phyloP scores from a whole-genome alignment of 768 basidiomycete species.

The Tylopilus sp. region DNA sequence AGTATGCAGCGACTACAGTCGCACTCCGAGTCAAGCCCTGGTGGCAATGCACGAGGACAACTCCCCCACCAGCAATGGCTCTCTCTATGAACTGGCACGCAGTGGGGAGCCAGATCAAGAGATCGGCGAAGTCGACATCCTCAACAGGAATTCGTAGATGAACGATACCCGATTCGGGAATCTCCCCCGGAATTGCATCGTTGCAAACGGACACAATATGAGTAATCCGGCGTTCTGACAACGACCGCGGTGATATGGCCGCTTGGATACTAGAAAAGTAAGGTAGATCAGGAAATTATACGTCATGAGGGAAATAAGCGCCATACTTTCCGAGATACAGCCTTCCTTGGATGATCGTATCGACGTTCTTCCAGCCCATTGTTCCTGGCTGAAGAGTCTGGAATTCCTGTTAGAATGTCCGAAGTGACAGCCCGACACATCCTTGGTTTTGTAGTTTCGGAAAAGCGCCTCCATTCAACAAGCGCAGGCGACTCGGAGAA shows the following conservation, averaged over 20 bases:
- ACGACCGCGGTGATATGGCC: conserved; percentile 65
- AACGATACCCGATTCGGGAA: conserved; percentile 62
- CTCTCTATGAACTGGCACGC: conserved; percentile 66
- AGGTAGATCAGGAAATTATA: conserved; percentile 45
- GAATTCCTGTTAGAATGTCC: conserved; percentile 30
- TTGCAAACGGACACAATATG: conserved; percentile 77
- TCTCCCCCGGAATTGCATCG: conserved; percentile 68
- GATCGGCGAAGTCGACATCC: conserved; percentile 67
- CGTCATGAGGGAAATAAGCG: conserved; percentile 25
- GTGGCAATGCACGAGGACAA: conserved; percentile 63
- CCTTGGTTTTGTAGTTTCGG: conserved; percentile 35
- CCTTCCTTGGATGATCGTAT: conserved; percentile 59
- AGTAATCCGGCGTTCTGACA: conserved; percentile 72
- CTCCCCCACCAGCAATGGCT: conserved; percentile 54
- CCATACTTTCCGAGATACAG: conserved; percentile 74
- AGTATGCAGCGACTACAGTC: conserved; percentile 71
- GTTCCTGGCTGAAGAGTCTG: conserved; percentile 19
- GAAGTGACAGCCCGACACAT: conserved; percentile 18
- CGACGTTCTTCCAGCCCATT: conserved; percentile 62
- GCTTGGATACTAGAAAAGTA: conserved; percentile 53
- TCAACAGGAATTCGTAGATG: conserved; percentile 72
- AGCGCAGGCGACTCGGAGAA: conserved; percentile 28
- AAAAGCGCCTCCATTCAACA: conserved; percentile 18
- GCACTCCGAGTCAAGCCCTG: conserved; percentile 67
- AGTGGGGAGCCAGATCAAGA: conserved; percentile 61